Percentiles rank a stretch among this genome's conserved stretches.
These are phyloP conservation scores for Penicillium glabrum DNA, from an alignment of 2,329 filamentous ascomycete genomes.

Conservation along the genomic window DNA sequence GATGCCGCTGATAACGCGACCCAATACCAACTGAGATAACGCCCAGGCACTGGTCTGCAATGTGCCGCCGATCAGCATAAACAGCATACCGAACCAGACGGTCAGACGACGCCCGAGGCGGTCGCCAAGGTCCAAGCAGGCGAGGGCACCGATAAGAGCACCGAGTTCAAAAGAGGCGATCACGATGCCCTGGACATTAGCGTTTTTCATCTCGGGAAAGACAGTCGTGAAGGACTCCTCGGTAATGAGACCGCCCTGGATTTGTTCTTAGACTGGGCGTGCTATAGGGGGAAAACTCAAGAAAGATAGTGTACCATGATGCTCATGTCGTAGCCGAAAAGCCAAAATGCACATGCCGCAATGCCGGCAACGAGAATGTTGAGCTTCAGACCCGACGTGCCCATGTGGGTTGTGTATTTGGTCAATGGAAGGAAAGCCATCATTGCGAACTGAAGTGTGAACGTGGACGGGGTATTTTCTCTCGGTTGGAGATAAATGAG, in stretches of 20 bases:
- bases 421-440: background rate
- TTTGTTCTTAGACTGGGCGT: background rate
- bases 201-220: slow-evolving; percentile 2
- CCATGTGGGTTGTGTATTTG: background rate
- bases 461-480: background rate
- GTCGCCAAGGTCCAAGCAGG: slow-evolving; percentile 7
- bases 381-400: background rate
- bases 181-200: slow-evolving; percentile 8
- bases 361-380: background rate
- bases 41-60: slow-evolving; percentile 4
- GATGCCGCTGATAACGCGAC: slow-evolving; percentile 4
- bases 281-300: background rate
- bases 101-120: slow-evolving; percentile 6
- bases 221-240: background rate
- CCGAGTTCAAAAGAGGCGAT: slow-evolving; percentile 10
- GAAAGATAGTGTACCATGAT: background rate
- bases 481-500: background rate
- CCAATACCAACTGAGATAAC: slow-evolving; percentile 5
- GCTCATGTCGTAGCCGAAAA: background rate
- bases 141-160: slow-evolving; percentile 4
- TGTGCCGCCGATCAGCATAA: slow-evolving; percentile 6
- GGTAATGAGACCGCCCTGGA: background rate
- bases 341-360: background rate
- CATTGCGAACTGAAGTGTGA: background rate
- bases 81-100: slow-evolving; percentile 5